These are phyloP conservation scores for Rosa chinensis DNA, from an alignment of 306 rosid species.

Conservation along the genomic window DNA sequence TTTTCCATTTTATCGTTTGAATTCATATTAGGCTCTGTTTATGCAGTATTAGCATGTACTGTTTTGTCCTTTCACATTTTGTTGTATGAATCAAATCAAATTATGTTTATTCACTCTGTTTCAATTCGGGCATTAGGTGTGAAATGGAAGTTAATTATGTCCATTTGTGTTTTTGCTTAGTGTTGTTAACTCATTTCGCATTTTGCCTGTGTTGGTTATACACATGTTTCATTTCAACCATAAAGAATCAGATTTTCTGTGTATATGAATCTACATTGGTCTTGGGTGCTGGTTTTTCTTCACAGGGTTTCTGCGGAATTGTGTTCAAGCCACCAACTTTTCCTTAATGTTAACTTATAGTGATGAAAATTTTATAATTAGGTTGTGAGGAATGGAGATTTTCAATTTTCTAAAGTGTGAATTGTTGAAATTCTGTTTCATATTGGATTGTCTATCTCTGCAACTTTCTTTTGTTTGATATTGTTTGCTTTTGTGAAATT, in stretches of 20 bases:
- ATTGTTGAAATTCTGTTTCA: neutral
- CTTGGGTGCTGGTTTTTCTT: too few species aligned
- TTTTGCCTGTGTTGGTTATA: too few species aligned
- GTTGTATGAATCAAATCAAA: neutral
- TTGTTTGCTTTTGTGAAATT: constrained; percentile 23
- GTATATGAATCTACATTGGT: too few species aligned
- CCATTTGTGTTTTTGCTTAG: too few species aligned
- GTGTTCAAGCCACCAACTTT: neutral
- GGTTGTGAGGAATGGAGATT: neutral
- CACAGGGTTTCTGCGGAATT: neutral
- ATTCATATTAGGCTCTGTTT: neutral
- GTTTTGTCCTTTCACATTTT: neutral
- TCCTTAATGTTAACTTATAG: too few species aligned
- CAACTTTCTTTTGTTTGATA: neutral
- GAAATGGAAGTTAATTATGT: too few species aligned
- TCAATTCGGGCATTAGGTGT: neutral
- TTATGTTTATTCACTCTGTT: too few species aligned
- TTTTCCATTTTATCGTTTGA: neutral
- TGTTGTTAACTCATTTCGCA: too few species aligned
- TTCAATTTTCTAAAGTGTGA: neutral
- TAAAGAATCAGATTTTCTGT: too few species aligned
- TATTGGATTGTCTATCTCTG: neutral
- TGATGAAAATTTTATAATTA: neutral
- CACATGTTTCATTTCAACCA: too few species aligned
- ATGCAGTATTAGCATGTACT: neutral